phyloP scores from a whole-genome alignment of 2,329 filamentous ascomycete genomes.

The Aspergillus brasiliensis region DNA sequence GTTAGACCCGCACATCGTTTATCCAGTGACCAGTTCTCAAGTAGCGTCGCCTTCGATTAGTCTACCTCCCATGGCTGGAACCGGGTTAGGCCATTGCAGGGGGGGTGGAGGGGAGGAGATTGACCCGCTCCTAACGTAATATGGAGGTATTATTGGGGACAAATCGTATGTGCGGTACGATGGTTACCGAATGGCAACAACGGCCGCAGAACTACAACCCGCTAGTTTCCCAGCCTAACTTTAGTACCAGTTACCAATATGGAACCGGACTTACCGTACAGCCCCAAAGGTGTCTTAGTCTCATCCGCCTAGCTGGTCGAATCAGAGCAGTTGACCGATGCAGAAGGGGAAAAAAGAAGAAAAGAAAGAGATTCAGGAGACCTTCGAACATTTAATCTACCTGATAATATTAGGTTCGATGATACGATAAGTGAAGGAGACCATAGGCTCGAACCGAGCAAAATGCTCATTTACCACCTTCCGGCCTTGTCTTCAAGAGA shows the following conservation, averaged over 20 bases:
- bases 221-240: slow-evolving; percentile 6
- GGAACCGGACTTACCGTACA: slow-evolving; percentile 13
- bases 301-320: slow-evolving; percentile 7
- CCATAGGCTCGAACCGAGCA: not conserved
- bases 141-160: slow-evolving; percentile 6
- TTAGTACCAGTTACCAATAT: slow-evolving; percentile 10
- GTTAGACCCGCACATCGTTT: slow-evolving; percentile 2
- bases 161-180: slow-evolving; percentile 4
- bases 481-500: too few species aligned
- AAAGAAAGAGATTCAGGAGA: slow-evolving; percentile 15
- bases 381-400: slow-evolving; percentile 14
- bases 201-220: slow-evolving; percentile 2
- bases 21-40: not conserved
- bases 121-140: slow-evolving; percentile 3
- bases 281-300: slow-evolving; percentile 20
- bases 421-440: slow-evolving; percentile 1
- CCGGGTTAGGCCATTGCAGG: slow-evolving; percentile 7
- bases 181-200: slow-evolving; percentile 1
- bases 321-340: slow-evolving; percentile 18
- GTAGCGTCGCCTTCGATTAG: slow-evolving; percentile 9
- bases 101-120: not conserved
- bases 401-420: slow-evolving; percentile 1
- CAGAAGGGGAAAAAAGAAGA: not conserved
- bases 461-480: not conserved
- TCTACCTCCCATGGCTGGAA: slow-evolving; percentile 5